These are phyloP conservation scores for Malus fusca DNA, from an alignment of 306 rosid species.

Conservation along the genomic window DNA sequence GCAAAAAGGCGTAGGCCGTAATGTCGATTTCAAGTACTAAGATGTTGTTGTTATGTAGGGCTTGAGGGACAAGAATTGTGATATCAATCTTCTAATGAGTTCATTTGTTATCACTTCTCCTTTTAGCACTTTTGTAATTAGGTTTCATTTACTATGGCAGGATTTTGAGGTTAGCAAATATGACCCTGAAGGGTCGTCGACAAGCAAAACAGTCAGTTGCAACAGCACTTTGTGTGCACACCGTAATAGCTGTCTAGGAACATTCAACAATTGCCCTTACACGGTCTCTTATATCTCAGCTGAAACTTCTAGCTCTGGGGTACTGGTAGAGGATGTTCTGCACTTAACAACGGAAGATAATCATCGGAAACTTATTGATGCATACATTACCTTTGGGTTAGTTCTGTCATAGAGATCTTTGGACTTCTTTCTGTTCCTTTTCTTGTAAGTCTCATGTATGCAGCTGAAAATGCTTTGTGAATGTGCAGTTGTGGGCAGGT, in stretches of 20 bases:
- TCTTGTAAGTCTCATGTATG: background rate
- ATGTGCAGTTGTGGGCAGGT: constrained; percentile 81
- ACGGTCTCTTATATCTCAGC: constrained; percentile 83
- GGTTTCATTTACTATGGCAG: constrained; percentile 28
- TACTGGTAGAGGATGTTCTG: constrained; percentile 78
- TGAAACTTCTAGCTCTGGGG: constrained; percentile 79
- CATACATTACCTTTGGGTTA: constrained; percentile 81
- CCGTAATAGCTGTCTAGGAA: constrained; percentile 51
- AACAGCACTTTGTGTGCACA: constrained; percentile 54
- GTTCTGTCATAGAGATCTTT: constrained; percentile 18
- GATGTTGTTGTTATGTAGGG: background rate
- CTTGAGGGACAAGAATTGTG: background rate
- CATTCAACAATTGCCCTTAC: constrained; percentile 69
- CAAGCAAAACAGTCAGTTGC: constrained; percentile 76
- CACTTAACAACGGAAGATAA: constrained; percentile 55
- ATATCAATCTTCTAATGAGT: background rate
- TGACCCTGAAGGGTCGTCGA: constrained; percentile 68
- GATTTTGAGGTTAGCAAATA: constrained; percentile 69
- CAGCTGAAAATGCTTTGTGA: constrained; percentile 12
- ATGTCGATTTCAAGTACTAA: background rate
- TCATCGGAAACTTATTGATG: constrained; percentile 51
- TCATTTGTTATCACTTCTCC: background rate
- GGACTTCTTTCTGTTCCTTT: background rate
- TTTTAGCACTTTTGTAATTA: background rate
- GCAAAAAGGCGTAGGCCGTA: background rate